Percentiles rank a stretch among this genome's conserved stretches.
Evolutionary conservation across 441 rosid genomes (phyloP).

Genomic region (Brassica hybrid): DNA sequence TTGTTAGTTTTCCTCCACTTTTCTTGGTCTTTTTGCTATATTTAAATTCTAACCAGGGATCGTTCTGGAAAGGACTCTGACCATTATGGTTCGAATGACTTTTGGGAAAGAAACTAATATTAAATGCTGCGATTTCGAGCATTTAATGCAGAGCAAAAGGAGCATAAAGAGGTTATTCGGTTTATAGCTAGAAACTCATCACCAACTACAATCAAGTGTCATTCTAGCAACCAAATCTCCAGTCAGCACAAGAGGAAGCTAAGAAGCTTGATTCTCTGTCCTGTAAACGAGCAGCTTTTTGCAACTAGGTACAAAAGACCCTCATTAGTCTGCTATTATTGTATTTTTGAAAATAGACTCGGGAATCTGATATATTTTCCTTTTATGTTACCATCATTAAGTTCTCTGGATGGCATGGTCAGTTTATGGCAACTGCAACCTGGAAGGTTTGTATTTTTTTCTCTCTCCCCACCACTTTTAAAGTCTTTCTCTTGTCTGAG

Average conservation of each 20-base stretch:
- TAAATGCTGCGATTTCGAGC: background rate
- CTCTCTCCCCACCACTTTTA: background rate
- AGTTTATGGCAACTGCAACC: slow-evolving; percentile 87
- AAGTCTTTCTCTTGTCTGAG: background rate
- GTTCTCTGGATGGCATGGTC: slow-evolving; percentile 87
- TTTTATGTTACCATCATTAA: slow-evolving; percentile 37
- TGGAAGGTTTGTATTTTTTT: slow-evolving; percentile 56
- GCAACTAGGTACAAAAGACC: slow-evolving; percentile 68
- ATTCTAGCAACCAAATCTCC: slow-evolving; percentile 67
- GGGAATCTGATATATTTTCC: slow-evolving; percentile 37
- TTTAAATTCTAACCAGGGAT: no score
- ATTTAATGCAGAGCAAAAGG: slow-evolving; percentile 65
- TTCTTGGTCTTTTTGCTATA: no score
- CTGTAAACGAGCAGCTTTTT: slow-evolving; percentile 80
- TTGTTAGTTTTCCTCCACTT: no score
- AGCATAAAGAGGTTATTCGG: slow-evolving; percentile 76
- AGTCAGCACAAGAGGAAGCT: slow-evolving; percentile 97
- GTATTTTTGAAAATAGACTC: slow-evolving; percentile 14
- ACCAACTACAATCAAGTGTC: slow-evolving; percentile 57
- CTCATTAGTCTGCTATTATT: background rate
- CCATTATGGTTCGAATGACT: no score
- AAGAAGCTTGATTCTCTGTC: slow-evolving; percentile 80
- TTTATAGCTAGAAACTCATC: slow-evolving; percentile 61
- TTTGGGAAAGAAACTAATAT: no score
- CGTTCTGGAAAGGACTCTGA: no score